Conservation (phyloP, 1,284 basidiomycete genomes). For the Serendipita sp. region DNA sequence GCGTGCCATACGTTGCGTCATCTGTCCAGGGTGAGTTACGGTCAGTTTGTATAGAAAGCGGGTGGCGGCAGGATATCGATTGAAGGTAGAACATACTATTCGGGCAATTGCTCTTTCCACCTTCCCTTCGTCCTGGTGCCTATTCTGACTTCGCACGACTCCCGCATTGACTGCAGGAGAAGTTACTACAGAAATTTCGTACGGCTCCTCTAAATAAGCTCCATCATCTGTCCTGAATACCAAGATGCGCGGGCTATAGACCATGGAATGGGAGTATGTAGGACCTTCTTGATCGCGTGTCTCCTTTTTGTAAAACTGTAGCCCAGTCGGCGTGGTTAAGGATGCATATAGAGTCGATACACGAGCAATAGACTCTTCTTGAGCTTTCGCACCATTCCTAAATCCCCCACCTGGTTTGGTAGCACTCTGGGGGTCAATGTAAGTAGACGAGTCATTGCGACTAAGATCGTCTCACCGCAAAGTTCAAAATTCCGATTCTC, state of each 20-base stretch:
- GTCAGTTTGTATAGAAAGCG: not conserved
- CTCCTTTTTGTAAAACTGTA: slow-evolving; percentile 44
- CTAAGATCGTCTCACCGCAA: not conserved
- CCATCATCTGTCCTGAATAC: slow-evolving; percentile 45
- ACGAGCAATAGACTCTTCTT: slow-evolving; percentile 60
- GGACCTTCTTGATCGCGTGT: slow-evolving; percentile 33
- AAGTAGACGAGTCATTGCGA: not conserved
- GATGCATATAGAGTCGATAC: slow-evolving; percentile 48
- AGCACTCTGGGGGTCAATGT: slow-evolving; percentile 20
- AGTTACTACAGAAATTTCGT: slow-evolving; percentile 45
- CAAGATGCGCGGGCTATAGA: slow-evolving; percentile 44
- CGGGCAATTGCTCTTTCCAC: slow-evolving; percentile 29
- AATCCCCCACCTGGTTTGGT: slow-evolving; percentile 58
- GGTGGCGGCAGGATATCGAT: not conserved
- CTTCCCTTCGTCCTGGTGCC: slow-evolving; percentile 30
- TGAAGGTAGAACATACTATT: not conserved
- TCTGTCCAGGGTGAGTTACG: slow-evolving; percentile 17
- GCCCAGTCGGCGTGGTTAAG: slow-evolving; percentile 36
- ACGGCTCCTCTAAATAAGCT: slow-evolving; percentile 33
- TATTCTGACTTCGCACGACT: slow-evolving; percentile 28
- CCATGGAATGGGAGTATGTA: slow-evolving; percentile 53
- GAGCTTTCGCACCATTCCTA: slow-evolving; percentile 45
- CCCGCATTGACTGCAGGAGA: slow-evolving; percentile 57
- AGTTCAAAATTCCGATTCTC: not conserved
- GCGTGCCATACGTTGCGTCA: slow-evolving; percentile 55